Evolutionary conservation across 2,329 filamentous ascomycete species (phyloP), one percentile per base, ranked within the genome.

Genomic region (Conoideocrella luteorostrata): DNA sequence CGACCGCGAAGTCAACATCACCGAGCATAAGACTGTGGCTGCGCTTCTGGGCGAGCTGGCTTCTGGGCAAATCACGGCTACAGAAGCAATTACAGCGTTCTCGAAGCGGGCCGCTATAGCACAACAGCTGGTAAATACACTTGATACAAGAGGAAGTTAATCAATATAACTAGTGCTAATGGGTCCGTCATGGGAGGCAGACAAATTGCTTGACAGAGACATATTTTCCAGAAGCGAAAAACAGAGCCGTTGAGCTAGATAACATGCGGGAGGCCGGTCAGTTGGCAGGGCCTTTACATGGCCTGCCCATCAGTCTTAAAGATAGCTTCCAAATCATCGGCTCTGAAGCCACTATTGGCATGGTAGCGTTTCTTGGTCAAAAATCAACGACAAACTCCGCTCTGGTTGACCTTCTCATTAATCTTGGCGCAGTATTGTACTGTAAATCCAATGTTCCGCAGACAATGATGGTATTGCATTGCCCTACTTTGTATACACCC

Each of bases 391-490:
- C 41, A 7, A 56, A 52, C 22, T 51, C 57, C 5, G 47, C 57
- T 0, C 39, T 60, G 2, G 57, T 60, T 0, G 38, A 60, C 3
- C 28, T 60, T 4, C 41, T 60, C 1, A 40, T 58, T 1, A 52
- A 54, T 4, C 50, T 51, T 1, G 58, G 58, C 10, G 57, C 56
- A 4, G 56, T 60, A 10, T n/a, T 60, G 0, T 60, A 59, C 26
- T 53, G 49, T 53, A 60, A 77, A 59, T 76, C 74, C 4, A 75
- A 71, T 47, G 60, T 76, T 6, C 71, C 74, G 0, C 81, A 78
- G 12, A 77, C 76, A 59, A 80, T 84, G 78, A 80, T 82, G 47
- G 74, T 78, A 30, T n/a, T n/a, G n/a, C n/a, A n/a, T n/a, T n/a
- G n/a, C n/a, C n/a, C n/a, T n/a, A n/a, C n/a, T n/a, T n/a, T n/a